These are phyloP conservation scores for Moesziomyces sp. DNA, from an alignment of 1,284 basidiomycete genomes.

Conservation along the genomic window DNA sequence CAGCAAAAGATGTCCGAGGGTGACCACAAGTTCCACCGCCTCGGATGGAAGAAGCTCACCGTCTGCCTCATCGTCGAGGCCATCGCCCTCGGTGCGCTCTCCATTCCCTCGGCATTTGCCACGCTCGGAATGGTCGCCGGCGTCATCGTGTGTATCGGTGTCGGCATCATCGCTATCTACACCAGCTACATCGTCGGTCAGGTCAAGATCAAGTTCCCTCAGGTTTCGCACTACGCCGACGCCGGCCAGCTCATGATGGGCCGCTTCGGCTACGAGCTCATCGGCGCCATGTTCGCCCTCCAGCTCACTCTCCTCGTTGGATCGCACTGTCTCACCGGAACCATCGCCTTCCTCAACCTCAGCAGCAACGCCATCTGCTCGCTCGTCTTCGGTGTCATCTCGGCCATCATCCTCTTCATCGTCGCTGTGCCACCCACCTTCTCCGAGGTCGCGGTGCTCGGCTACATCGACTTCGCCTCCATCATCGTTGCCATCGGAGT, in stretches of 20 bases:
- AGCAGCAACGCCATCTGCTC: constrained; percentile 51
- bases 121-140: constrained; percentile 61
- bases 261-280: constrained; percentile 48
- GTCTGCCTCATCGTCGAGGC: constrained; percentile 62
- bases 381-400: constrained; percentile 55
- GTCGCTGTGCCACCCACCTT: constrained; percentile 58
- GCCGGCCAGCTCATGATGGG: constrained; percentile 54
- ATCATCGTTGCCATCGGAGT: constrained; percentile 57
- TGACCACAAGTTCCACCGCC: constrained; percentile 54
- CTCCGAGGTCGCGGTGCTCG: constrained; percentile 57
- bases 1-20: constrained; percentile 45
- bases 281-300: constrained; percentile 55
- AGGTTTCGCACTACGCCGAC: constrained; percentile 54
- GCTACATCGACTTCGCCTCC: constrained; percentile 61
- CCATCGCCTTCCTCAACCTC: constrained; percentile 54
- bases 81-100: constrained; percentile 58
- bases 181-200: constrained; percentile 53
- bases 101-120: constrained; percentile 51
- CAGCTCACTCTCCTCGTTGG: constrained; percentile 50
- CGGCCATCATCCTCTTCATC: constrained; percentile 59
- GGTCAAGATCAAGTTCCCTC: constrained; percentile 54
- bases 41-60: constrained; percentile 58
- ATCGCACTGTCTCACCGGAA: constrained; percentile 62
- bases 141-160: constrained; percentile 46
- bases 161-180: constrained; percentile 59